These are phyloP conservation scores for Eucalyptus marginata DNA, from an alignment of 345 rosid genomes.

Conservation along the genomic window DNA sequence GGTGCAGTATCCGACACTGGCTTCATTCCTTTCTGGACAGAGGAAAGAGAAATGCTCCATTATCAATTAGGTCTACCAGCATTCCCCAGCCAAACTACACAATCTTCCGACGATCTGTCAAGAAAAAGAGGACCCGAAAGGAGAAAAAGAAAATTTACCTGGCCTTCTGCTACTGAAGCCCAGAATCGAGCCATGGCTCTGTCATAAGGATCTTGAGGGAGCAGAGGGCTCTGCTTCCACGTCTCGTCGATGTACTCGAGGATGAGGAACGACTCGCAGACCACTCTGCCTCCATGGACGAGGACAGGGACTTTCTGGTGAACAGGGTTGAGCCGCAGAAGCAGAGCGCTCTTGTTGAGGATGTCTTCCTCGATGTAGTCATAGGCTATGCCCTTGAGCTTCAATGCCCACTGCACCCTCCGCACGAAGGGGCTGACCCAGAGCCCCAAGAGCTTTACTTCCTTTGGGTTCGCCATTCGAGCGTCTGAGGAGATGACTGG, in stretches of 20 bases:
- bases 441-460: background rate
- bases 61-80: background rate
- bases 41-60: background rate
- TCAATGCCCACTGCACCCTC: conserved; percentile 4
- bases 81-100: background rate
- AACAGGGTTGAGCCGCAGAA: background rate
- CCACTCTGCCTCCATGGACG: background rate
- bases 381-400: conserved; percentile 3
- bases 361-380: conserved; percentile 5
- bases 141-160: background rate
- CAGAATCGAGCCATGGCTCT: conserved; percentile 25
- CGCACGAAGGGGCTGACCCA: background rate
- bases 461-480: background rate
- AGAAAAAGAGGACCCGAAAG: background rate
- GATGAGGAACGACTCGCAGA: conserved; percentile 7
- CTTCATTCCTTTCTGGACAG: background rate
- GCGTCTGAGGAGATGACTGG: background rate
- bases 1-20: background rate
- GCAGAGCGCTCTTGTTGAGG: conserved; percentile 3
- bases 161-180: conserved; percentile 15
- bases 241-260: conserved; percentile 26
- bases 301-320: conserved; percentile 6
- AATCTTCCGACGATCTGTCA: background rate
- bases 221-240: conserved; percentile 14
- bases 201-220: conserved; percentile 21